A percentile compares a stretch with the other conserved stretches of the same genome.
phyloP scores from a whole-genome alignment of 2,329 filamentous ascomycete genomes.

The Pyricularia sp. region DNA sequence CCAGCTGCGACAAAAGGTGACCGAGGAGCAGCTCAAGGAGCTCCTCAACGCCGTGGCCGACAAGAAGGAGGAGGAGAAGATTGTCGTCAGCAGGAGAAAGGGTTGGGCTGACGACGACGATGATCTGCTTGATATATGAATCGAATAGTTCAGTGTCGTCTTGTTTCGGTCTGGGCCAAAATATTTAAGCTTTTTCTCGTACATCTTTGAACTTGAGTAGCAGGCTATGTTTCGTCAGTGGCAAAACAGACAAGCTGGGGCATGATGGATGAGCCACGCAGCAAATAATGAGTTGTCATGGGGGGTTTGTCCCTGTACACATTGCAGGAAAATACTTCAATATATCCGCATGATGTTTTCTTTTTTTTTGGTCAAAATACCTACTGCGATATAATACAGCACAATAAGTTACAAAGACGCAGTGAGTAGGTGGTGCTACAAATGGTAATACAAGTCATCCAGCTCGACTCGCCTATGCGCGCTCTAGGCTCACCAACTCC shows the following conservation, averaged over 20 bases:
- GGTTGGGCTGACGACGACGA: conserved; percentile 77
- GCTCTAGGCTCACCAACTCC: background rate
- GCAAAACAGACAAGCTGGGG: background rate
- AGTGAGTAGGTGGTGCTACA: background rate
- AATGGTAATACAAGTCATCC: background rate
- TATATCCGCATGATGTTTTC: background rate
- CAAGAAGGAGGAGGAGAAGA: conserved; percentile 65
- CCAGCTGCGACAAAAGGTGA: conserved; percentile 77
- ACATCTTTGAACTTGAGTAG: no score
- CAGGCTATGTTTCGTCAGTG: no score
- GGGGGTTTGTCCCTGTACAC: background rate
- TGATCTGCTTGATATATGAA: conserved; percentile 37
- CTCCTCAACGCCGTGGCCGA: conserved; percentile 76
- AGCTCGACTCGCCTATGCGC: background rate
- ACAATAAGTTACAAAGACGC: background rate
- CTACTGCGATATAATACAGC: background rate
- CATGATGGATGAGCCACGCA: background rate
- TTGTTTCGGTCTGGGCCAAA: background rate
- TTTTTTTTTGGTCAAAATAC: background rate
- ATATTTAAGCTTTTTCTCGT: background rate
- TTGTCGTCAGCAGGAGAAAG: conserved; percentile 74
- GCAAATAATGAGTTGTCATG: background rate
- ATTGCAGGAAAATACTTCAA: background rate
- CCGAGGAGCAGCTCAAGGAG: conserved; percentile 87
- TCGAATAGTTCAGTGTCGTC: conserved; percentile 15